These are phyloP conservation scores for Heracleum sosnowskyi DNA, from an alignment of 129 eudicot species.

Conservation along the genomic window DNA sequence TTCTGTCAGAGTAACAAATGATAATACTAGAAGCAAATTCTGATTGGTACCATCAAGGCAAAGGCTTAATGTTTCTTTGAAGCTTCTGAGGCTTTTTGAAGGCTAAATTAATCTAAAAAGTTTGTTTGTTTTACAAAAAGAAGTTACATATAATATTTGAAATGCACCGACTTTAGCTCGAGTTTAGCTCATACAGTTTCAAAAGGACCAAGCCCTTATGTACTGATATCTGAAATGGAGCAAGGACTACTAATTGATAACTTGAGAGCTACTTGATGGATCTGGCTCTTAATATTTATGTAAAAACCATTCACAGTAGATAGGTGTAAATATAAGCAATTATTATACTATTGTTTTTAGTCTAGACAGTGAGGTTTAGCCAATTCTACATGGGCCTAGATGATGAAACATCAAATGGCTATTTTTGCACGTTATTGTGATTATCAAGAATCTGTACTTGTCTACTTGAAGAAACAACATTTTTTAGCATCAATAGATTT, in stretches of 20 bases:
- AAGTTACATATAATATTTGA: background rate
- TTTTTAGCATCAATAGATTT: background rate
- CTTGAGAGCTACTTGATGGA: background rate
- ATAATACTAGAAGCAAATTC: too few species aligned
- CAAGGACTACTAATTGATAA: background rate
- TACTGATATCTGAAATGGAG: background rate
- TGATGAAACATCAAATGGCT: background rate
- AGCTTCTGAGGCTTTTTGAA: background rate
- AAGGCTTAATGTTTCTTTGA: too few species aligned
- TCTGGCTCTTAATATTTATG: background rate
- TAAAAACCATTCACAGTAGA: background rate
- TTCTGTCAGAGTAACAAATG: background rate
- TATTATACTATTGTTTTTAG: background rate
- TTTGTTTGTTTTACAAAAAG: background rate
- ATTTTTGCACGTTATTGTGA: background rate
- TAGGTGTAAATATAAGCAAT: background rate
- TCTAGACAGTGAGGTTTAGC: background rate
- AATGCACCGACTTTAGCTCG: background rate
- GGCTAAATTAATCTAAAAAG: background rate
- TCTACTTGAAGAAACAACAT: background rate
- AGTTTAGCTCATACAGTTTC: too few species aligned
- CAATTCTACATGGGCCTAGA: background rate
- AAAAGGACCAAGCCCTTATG: background rate
- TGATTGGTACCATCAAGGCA: background rate
- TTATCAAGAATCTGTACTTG: background rate